Evolutionary conservation across 2,329 filamentous ascomycete genomes (phyloP).

Genomic region (Colletotrichum viniferum): DNA sequence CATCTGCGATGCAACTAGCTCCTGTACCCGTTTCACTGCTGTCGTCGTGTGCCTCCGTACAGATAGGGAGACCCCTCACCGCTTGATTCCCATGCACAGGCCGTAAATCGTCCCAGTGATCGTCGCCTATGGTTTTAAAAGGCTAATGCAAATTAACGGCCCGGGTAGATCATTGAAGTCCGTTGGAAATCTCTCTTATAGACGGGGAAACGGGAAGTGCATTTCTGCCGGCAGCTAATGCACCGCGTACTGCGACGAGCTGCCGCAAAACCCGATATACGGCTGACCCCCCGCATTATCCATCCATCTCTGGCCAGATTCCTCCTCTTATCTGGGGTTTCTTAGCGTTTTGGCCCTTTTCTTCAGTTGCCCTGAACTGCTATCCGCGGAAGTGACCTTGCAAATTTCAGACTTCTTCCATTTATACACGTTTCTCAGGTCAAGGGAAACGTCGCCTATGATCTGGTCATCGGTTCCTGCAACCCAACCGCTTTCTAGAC

Average conservation of each 20-base stretch:
- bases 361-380: neutral
- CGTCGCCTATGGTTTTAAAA: neutral
- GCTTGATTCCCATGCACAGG: neutral
- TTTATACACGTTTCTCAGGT: too few relatives aligned
- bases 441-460: neutral
- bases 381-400: neutral
- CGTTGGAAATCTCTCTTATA: neutral
- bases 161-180: neutral
- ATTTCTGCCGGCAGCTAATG: neutral
- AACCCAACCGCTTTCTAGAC: neutral
- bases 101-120: neutral
- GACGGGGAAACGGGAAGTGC: neutral
- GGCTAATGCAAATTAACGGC: neutral
- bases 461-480: accelerated
- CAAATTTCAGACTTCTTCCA: neutral
- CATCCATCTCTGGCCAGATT: neutral
- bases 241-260: neutral
- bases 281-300: neutral
- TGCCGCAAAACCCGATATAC: neutral
- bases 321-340: neutral
- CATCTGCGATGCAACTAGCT: neutral
- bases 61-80: neutral
- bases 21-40: neutral
- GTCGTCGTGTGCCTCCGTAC: neutral
- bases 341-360: too few relatives aligned